Evolutionary conservation across 768 basidiomycete genomes (phyloP).

Genomic region (Tylopilus intermedius): DNA sequence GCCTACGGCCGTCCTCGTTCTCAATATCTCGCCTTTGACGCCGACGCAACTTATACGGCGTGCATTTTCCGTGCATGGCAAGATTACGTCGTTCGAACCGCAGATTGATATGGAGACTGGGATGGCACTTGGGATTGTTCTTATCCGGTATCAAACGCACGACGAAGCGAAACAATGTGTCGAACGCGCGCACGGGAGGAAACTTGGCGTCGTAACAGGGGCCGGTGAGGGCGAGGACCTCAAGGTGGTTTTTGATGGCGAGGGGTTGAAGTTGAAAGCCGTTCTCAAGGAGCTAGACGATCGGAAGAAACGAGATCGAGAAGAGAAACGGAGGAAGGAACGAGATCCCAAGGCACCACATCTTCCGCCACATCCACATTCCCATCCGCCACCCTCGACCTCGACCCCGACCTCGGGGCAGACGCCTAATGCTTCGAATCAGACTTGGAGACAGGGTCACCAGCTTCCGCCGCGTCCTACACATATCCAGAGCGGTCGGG

Average conservation of each 20-base stretch:
- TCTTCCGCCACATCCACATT: conserved; percentile 6
- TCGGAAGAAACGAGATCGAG: conserved; percentile 41
- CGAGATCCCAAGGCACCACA: conserved; percentile 22
- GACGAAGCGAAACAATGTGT: conserved; percentile 68
- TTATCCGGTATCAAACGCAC: conserved; percentile 59
- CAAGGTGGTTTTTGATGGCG: conserved; percentile 74
- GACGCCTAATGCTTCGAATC: conserved; percentile 21
- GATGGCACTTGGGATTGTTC: conserved; percentile 75
- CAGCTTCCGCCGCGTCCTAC: conserved; percentile 28
- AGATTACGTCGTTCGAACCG: conserved; percentile 61
- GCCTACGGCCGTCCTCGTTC: conserved; percentile 66
- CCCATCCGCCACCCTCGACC: conserved; percentile 14
- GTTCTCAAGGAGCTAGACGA: conserved; percentile 63
- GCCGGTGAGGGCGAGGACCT: conserved; percentile 53
- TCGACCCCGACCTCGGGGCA: conserved; percentile 27
- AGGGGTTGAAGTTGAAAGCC: conserved; percentile 58
- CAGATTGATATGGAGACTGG: conserved; percentile 80
- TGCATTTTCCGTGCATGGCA: conserved; percentile 61
- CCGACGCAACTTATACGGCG: conserved; percentile 59
- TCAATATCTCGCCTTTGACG: conserved; percentile 66
- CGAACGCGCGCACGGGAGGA: conserved; percentile 61
- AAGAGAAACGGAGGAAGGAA: conserved; percentile 44
- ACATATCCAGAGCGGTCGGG: conserved; percentile 22
- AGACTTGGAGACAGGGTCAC: conserved; percentile 22
- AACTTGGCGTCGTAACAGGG: conserved; percentile 45